Percentiles rank a stretch among this genome's conserved stretches.
phyloP scores from a whole-genome alignment of 2,329 filamentous ascomycete genomes.

The Didymella segeticola region DNA sequence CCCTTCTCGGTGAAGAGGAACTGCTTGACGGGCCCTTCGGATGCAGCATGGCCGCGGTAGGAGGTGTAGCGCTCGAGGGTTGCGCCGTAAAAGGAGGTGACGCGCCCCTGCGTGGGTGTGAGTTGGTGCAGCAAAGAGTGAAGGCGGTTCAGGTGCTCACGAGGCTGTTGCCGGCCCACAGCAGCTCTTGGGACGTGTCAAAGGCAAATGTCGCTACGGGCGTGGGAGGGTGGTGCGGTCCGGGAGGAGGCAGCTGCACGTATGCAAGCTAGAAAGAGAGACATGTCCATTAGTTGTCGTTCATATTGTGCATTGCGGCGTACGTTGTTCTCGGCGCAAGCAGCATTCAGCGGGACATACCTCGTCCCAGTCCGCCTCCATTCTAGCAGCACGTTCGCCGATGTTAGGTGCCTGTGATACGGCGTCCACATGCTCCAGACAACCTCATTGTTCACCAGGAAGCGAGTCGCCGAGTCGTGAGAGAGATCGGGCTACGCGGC shows the following conservation, averaged over 20 bases:
- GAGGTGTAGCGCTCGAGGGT: conserved; percentile 91
- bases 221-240: conserved; percentile 69
- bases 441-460: conserved; percentile 23
- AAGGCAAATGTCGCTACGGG: conserved; percentile 84
- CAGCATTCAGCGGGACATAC: conserved; percentile 35
- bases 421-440: conserved; percentile 39
- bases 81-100: conserved; percentile 85
- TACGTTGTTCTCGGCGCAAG: conserved; percentile 8
- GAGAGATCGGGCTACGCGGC: conserved; percentile 31
- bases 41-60: conserved; percentile 75
- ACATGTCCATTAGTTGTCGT: conserved; percentile 19
- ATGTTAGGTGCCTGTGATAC: conserved; percentile 18
- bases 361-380: conserved; percentile 63
- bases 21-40: conserved; percentile 82
- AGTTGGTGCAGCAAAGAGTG: conserved; percentile 7
- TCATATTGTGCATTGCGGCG: background rate
- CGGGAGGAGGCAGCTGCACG: conserved; percentile 79
- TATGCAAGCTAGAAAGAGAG: conserved; percentile 76
- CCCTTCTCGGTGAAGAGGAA: conserved; percentile 91
- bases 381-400: conserved; percentile 42
- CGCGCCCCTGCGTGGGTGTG: conserved; percentile 70
- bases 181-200: conserved; percentile 84
- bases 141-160: conserved; percentile 58
- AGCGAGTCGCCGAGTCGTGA: conserved; percentile 27
- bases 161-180: conserved; percentile 93